A percentile compares a stretch with the other conserved stretches of the same genome.
These are phyloP conservation scores for Toxoplasma gondii DNA, from an alignment of 169 alveolate genomes.

Conservation along the genomic window DNA sequence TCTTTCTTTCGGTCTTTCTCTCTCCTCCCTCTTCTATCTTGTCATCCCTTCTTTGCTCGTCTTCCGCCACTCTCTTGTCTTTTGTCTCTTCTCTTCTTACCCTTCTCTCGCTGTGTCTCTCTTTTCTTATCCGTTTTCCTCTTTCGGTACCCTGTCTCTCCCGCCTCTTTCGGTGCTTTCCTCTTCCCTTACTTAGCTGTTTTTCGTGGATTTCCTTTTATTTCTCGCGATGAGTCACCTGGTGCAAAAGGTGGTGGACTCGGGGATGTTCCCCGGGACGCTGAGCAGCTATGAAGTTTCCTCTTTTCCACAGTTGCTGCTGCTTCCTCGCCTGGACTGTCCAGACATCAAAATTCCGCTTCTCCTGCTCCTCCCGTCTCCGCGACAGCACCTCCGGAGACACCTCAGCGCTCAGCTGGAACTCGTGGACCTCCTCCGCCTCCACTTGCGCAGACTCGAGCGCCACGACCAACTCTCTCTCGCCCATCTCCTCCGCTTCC, in stretches of 20 bases:
- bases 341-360: conserved; percentile 41
- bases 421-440: neutral
- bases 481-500: neutral
- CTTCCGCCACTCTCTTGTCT: neutral
- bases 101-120: neutral
- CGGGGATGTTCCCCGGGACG: conserved; percentile 81
- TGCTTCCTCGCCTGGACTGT: conserved; percentile 67
- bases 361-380: conserved; percentile 22
- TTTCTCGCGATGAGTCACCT: neutral
- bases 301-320: conserved; percentile 73
- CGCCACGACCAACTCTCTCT: neutral
- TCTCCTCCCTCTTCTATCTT: neutral
- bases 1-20: neutral
- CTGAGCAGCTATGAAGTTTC: conserved; percentile 72
- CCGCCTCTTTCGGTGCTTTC: neutral
- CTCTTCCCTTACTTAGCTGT: neutral
- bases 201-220: neutral
- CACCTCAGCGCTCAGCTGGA: conserved; percentile 20
- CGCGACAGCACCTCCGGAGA: conserved; percentile 35
- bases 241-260: conserved; percentile 65
- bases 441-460: neutral
- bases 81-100: neutral
- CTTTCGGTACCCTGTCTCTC: neutral
- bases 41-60: neutral
- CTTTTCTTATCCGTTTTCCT: neutral